A percentile compares a stretch with the other conserved stretches of the same genome.
Evolutionary conservation across 2,329 filamentous ascomycete genomes (phyloP).

Genomic region (Tolypocladium tropicale): DNA sequence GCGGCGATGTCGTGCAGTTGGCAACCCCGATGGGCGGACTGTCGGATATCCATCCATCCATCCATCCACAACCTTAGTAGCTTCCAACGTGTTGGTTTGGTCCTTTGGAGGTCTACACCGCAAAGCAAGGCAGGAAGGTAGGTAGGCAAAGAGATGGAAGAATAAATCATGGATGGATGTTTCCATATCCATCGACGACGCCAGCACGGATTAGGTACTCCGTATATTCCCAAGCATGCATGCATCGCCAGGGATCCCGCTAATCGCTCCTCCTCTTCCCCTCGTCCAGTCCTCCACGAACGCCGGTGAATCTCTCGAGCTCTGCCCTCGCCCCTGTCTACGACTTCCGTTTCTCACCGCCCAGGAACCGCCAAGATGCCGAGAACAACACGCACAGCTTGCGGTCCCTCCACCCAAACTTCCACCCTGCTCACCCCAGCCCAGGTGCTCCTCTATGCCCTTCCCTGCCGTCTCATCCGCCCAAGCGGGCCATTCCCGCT

Average conservation of each 20-base stretch:
- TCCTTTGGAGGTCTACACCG: too few relatives aligned
- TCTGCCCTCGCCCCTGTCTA: not conserved
- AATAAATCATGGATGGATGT: too few relatives aligned
- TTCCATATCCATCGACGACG: too few relatives aligned
- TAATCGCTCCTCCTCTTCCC: not conserved
- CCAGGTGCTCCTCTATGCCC: constrained; percentile 25
- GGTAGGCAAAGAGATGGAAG: too few relatives aligned
- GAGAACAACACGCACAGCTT: not conserved
- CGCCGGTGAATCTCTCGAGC: not conserved
- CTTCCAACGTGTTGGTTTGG: not conserved
- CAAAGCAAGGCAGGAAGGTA: too few relatives aligned
- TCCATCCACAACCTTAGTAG: too few relatives aligned
- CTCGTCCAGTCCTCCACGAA: not conserved
- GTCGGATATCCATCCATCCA: too few relatives aligned
- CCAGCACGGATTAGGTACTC: too few relatives aligned
- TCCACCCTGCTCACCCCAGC: constrained; percentile 12
- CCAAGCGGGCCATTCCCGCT: constrained; percentile 13
- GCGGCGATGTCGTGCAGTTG: not conserved
- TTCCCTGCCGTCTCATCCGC: constrained; percentile 26
- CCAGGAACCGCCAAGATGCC: not conserved
- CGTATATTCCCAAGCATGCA: too few relatives aligned
- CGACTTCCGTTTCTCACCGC: not conserved
- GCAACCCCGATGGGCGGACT: not conserved
- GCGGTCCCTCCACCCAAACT: not conserved
- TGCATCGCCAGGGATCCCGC: too few relatives aligned